A percentile compares a stretch with the other conserved stretches of the same genome.
Conservation (phyloP, 2,329 filamentous ascomycete species). For the Akanthomyces muscarius region DNA sequence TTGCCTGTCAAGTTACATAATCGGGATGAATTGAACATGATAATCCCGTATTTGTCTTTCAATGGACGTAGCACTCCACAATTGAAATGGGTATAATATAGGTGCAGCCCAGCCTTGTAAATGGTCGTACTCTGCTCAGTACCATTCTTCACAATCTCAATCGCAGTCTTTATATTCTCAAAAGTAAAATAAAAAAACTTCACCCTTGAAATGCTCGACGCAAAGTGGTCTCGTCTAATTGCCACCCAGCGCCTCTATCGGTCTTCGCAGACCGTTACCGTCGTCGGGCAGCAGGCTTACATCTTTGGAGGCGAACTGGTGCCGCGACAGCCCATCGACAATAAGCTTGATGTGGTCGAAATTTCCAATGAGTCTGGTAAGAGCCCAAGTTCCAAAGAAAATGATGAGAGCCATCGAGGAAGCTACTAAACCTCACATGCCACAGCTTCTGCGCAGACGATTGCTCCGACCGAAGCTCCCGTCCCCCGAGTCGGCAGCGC, state of each 20-base stretch:
- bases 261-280: constrained; percentile 46
- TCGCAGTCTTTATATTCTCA: not conserved
- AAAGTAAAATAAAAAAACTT: no score
- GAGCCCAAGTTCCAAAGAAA: no score
- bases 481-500: constrained; percentile 54
- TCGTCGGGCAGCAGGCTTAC: constrained; percentile 35
- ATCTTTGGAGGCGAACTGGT: constrained; percentile 51
- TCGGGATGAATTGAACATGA: not conserved
- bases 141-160: no score
- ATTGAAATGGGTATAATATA: no score
- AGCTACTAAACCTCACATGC: not conserved
- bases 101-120: no score
- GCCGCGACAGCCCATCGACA: constrained; percentile 48
- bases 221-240: constrained; percentile 8
- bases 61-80: no score
- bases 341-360: constrained; percentile 40
- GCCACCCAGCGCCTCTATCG: constrained; percentile 36
- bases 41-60: no score
- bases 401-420: no score
- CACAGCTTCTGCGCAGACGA: constrained; percentile 18
- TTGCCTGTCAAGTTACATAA: not conserved
- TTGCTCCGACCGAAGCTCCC: constrained; percentile 32
- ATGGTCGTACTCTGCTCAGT: no score
- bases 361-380: constrained; percentile 21
- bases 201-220: constrained; percentile 13